Evolutionary conservation across 2,329 filamentous ascomycete genomes (phyloP).

Genomic region (Allantophomopsis lycopodina): DNA sequence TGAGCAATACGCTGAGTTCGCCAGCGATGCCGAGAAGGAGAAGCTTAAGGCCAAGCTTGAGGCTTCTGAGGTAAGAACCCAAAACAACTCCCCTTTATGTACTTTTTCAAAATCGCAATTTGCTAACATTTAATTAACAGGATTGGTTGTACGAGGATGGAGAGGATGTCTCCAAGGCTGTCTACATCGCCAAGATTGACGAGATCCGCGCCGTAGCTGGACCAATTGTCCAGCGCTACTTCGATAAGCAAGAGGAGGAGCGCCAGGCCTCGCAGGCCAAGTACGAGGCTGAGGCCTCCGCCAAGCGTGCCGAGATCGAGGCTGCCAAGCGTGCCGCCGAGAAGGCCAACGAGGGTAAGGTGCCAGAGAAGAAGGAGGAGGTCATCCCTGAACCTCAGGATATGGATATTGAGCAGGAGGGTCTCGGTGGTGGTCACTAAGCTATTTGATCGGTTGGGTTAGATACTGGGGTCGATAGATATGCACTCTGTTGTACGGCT

Average conservation of each 20-base stretch:
- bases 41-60: slow-evolving; percentile 76
- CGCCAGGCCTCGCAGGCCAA: slow-evolving; percentile 66
- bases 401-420: no score
- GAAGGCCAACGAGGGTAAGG: slow-evolving; percentile 12
- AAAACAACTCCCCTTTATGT: background rate
- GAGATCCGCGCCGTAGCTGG: slow-evolving; percentile 86
- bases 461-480: no score
- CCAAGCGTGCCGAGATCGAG: slow-evolving; percentile 31
- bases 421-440: no score
- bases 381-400: background rate
- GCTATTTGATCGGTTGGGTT: no score
- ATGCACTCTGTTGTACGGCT: no score
- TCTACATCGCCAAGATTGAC: slow-evolving; percentile 90
- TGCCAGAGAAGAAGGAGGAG: background rate
- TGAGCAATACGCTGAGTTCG: slow-evolving; percentile 78
- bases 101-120: background rate
- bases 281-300: slow-evolving; percentile 64
- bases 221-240: slow-evolving; percentile 86
- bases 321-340: slow-evolving; percentile 29
- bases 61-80: slow-evolving; percentile 61
- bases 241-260: slow-evolving; percentile 85
- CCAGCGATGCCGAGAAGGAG: slow-evolving; percentile 83
- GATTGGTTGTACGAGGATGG: slow-evolving; percentile 98
- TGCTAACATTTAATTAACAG: slow-evolving; percentile 28
- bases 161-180: slow-evolving; percentile 83